Base-by-base conservation (phyloP, 2,329 filamentous ascomycete species). In the Colletotrichum phormii region DNA sequence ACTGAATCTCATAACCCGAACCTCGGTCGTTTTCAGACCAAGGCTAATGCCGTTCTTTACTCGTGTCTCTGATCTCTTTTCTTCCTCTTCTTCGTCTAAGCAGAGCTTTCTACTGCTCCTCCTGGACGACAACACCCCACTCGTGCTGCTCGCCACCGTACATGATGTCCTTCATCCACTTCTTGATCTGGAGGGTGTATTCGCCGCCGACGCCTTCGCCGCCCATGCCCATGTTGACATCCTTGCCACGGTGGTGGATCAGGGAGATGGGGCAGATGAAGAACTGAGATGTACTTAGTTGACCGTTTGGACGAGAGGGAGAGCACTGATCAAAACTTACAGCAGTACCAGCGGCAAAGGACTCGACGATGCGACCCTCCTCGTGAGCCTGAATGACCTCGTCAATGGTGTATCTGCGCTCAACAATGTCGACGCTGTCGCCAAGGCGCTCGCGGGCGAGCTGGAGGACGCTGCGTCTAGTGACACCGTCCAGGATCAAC, bases 401-500 rank as follows among this genome's bases (percentile, higher is more conserved):
- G 35, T 88, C 85, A 80, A 98, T 97, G 26, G 91, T 95, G 83
- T 96, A 97, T 75, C 91, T 91, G 75, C 93, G 88, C 90, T 98
- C 95, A 0, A 96, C 91, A 51, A 97, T 88, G 76, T 95, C 92
- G 2, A 92, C 67, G 75, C 90, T 86, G 42, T 82, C 85, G 1
- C 82, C 81, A 12, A 97, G 83, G 8, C 92, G 87, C 81, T 91
- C 87, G 29, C 89, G 86, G 0, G 90, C 92, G 24, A 97, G 86
- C 76, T 96, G 91, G 46, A 98, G 82, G 24, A 95, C 90, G 77
- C 93, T 95, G 66, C 93, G 88, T 64, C 95, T 88, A n/a, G 95
- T 98, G 12, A 98, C 92, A 75, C 95, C 95, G 75, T 96, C 93
- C 3, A 98, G 87, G 77, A 98, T 97, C 73, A 98, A 88, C 79